A percentile compares a stretch with the other conserved stretches of the same genome.
Evolutionary conservation across 495 filamentous ascomycete genomes (phyloP).

Genomic region (Symbiotaphrina buchneri): DNA sequence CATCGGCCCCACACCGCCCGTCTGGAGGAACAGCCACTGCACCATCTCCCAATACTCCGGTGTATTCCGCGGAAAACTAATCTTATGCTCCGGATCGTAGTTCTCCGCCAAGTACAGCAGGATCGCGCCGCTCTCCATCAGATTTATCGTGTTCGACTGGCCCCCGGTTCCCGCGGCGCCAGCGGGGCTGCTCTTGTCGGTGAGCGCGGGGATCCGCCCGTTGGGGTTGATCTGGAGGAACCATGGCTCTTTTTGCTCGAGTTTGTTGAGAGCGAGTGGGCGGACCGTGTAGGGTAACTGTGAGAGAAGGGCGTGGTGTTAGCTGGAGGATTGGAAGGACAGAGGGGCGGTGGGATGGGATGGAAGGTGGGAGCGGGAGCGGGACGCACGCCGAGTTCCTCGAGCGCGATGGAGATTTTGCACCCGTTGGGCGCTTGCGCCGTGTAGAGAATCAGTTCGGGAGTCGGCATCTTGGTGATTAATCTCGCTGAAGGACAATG

Average conservation of each 20-base stretch:
- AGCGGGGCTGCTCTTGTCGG: constrained; percentile 29
- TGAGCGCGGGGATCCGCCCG: constrained; percentile 36
- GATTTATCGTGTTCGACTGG: too few relatives aligned
- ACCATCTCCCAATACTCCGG: constrained; percentile 18
- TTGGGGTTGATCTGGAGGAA: constrained; percentile 46
- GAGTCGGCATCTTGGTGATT: too few relatives aligned
- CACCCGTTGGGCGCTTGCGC: constrained; percentile 32
- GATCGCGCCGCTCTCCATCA: constrained; percentile 58
- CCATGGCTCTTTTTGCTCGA: constrained; percentile 30
- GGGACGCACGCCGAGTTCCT: constrained; percentile 38
- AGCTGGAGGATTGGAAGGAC: not conserved
- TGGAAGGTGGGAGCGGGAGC: constrained; percentile 15
- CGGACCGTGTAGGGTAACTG: not conserved
- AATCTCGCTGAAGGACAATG: too few relatives aligned
- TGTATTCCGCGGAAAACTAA: constrained; percentile 27
- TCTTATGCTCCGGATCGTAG: constrained; percentile 39
- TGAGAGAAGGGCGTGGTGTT: too few relatives aligned
- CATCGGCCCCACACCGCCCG: constrained; percentile 39
- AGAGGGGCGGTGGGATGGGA: constrained; percentile 12
- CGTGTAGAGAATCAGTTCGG: not conserved
- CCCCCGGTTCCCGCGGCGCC: not conserved
- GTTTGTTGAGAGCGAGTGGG: constrained; percentile 9
- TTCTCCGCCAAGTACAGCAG: constrained; percentile 44
- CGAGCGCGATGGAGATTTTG: constrained; percentile 40
- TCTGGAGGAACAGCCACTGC: constrained; percentile 48